Evolutionary conservation across 108 stramenopile genomes (phyloP).

Genomic region (Conticribra weissflogii): DNA sequence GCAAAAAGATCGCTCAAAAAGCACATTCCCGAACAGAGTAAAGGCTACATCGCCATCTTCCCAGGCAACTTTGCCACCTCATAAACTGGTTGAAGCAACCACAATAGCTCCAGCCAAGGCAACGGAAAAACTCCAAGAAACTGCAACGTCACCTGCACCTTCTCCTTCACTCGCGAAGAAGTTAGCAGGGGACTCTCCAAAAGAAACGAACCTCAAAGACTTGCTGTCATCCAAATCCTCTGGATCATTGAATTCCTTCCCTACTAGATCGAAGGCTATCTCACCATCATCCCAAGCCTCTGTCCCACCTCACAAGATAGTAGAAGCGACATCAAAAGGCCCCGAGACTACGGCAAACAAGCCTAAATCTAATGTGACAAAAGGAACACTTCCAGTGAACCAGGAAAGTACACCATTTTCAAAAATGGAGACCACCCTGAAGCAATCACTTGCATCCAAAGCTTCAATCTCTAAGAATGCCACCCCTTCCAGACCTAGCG

Average conservation of each 20-base stretch:
- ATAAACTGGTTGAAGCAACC: neutral
- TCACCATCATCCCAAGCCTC: neutral
- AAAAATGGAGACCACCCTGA: neutral
- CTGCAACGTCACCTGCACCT: too few species aligned
- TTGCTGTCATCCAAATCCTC: neutral
- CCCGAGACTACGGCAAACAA: neutral
- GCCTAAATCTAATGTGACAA: neutral
- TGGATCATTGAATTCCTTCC: neutral
- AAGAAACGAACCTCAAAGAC: neutral
- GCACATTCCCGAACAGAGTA: neutral
- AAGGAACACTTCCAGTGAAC: too few species aligned
- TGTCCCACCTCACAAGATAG: neutral
- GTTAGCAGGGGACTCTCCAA: neutral
- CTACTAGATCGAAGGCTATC: neutral
- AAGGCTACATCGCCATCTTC: conserved; percentile 1
- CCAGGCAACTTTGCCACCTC: neutral
- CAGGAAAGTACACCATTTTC: too few species aligned
- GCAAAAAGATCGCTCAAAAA: neutral
- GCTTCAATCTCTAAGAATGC: neutral
- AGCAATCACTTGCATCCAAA: neutral
- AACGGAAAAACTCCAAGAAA: conserved; percentile 1
- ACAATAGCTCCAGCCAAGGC: neutral
- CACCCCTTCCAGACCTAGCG: neutral
- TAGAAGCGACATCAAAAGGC: neutral
- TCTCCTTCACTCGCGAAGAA: too few species aligned